A percentile compares a stretch with the other conserved stretches of the same genome.
Evolutionary conservation across 2,329 filamentous ascomycete genomes (phyloP).

Genomic region (Trichoderma sp.): DNA sequence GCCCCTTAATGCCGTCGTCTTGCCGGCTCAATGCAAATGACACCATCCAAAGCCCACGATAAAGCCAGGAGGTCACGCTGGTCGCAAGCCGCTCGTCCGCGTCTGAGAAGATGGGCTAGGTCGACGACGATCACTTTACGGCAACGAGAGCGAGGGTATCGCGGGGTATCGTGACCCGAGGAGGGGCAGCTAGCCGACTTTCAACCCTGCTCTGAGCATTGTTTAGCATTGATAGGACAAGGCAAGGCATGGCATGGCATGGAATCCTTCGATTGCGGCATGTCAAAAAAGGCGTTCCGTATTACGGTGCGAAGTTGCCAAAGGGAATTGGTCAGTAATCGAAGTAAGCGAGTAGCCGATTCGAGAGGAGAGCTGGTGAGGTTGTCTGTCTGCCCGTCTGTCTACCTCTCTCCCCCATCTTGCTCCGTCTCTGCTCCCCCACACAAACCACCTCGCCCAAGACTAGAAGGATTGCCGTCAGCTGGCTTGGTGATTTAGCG

Average conservation of each 20-base stretch:
- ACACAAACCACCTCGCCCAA: neutral
- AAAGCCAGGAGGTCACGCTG: neutral
- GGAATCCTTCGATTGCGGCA: neutral
- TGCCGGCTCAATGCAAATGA: constrained; percentile 3
- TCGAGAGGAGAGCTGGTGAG: neutral
- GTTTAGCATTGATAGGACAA: neutral
- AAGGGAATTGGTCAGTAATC: too few species aligned
- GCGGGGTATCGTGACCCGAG: constrained; percentile 18
- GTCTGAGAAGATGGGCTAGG: neutral
- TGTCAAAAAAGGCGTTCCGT: constrained; percentile 6
- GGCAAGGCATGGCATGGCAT: neutral
- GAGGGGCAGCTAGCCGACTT: neutral
- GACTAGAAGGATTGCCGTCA: neutral
- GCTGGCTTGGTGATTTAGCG: neutral
- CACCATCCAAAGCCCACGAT: neutral
- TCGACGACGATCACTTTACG: constrained; percentile 1
- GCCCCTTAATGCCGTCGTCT: constrained; percentile 13
- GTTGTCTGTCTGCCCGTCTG: neutral
- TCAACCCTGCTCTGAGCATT: constrained; percentile 3
- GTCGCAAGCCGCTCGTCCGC: neutral
- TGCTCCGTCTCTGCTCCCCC: neutral
- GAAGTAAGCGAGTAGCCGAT: neutral
- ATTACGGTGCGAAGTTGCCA: neutral
- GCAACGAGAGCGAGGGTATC: neutral
- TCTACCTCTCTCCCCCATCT: neutral